Conservation (phyloP, 2,329 filamentous ascomycete genomes). For the Cladosporium sp. region DNA sequence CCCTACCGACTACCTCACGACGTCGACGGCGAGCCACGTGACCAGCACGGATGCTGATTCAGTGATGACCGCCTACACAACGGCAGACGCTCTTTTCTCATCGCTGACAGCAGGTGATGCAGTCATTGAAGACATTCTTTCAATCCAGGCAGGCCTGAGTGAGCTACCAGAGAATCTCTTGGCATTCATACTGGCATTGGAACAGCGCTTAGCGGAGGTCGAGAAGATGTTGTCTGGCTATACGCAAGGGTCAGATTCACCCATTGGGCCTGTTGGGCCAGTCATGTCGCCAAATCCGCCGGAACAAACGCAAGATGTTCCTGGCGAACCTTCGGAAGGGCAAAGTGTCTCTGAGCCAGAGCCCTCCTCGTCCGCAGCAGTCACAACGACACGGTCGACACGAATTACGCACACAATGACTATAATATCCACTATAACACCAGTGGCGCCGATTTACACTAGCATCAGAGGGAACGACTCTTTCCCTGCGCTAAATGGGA, state of each 20-base stretch:
- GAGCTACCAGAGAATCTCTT: slow-evolving; percentile 18
- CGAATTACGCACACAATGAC: slow-evolving; percentile 1
- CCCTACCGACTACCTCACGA: not conserved
- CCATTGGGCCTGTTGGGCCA: not conserved
- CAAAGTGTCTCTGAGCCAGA: not conserved
- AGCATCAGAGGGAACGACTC: not conserved
- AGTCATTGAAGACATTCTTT: slow-evolving; percentile 18
- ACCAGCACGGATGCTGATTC: not conserved
- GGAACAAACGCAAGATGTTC: not conserved
- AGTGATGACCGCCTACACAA: not conserved
- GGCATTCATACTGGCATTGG: slow-evolving; percentile 14
- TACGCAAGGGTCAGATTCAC: not conserved
- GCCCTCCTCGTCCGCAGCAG: not conserved
- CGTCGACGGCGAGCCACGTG: not conserved
- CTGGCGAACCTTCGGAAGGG: not conserved
- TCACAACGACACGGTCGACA: not conserved
- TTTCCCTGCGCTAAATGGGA: not conserved
- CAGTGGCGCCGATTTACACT: not conserved
- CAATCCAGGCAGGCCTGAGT: slow-evolving; percentile 17
- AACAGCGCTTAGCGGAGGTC: slow-evolving; percentile 15
- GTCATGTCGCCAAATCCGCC: slow-evolving; percentile 1
- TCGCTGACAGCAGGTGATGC: slow-evolving; percentile 16
- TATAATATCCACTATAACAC: not conserved
- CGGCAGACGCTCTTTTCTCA: not conserved
- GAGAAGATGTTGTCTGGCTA: slow-evolving; percentile 14